Conservation (phyloP, 2,329 filamentous ascomycete species). For the Leptographium wingfieldii region DNA sequence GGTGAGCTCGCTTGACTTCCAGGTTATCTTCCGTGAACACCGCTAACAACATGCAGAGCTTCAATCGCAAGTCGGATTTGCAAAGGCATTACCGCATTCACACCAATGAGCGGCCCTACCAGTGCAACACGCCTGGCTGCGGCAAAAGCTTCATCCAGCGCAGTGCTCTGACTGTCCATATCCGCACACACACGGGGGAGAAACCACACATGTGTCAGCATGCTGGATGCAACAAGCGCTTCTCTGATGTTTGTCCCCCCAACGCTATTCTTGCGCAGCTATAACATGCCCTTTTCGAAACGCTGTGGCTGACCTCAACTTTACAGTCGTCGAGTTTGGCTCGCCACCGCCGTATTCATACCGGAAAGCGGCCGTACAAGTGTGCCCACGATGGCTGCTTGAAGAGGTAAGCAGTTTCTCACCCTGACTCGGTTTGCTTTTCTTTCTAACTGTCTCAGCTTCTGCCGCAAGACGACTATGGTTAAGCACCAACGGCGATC, state of each 20-base stretch:
- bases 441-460: slow-evolving; percentile 28
- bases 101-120: slow-evolving; percentile 57
- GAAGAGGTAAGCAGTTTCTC: slow-evolving; percentile 38
- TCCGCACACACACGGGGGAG: slow-evolving; percentile 72
- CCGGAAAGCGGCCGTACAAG: slow-evolving; percentile 53
- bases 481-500: slow-evolving; percentile 53
- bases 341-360: slow-evolving; percentile 53
- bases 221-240: slow-evolving; percentile 52
- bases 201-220: slow-evolving; percentile 59
- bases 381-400: slow-evolving; percentile 48
- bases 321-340: slow-evolving; percentile 50
- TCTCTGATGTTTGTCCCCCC: slow-evolving; percentile 49
- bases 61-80: slow-evolving; percentile 60
- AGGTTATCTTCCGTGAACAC: background rate
- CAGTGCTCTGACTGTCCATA: slow-evolving; percentile 58
- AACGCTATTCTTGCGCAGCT: too few relatives aligned
- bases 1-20: slow-evolving; percentile 25
- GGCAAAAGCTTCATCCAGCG: slow-evolving; percentile 61
- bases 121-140: slow-evolving; percentile 46
- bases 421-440: background rate
- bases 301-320: slow-evolving; percentile 18
- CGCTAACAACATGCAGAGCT: slow-evolving; percentile 36
- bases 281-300: too few relatives aligned
- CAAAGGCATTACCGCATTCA: slow-evolving; percentile 60
- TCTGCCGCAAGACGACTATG: slow-evolving; percentile 62